These are phyloP conservation scores for Xylaria castorea DNA, from an alignment of 495 filamentous ascomycete species.

Conservation along the genomic window DNA sequence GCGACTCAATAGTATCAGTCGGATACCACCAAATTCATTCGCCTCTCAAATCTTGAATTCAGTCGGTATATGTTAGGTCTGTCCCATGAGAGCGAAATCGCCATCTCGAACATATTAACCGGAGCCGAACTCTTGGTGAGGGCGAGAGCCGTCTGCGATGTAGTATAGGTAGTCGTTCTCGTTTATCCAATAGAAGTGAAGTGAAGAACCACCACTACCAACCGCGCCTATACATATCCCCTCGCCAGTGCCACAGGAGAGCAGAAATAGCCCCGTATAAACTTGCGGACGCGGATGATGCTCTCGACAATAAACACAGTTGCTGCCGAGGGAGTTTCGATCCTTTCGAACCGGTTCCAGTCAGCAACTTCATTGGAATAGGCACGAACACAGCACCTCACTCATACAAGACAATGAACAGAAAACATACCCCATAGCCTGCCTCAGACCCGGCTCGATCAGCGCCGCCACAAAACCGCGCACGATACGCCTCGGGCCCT, in stretches of 20 bases:
- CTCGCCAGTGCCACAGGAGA: neutral
- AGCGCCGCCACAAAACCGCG: neutral
- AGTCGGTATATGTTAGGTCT: neutral
- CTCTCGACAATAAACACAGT: neutral
- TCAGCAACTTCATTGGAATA: too few species aligned
- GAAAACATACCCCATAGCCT: slow-evolving; percentile 14
- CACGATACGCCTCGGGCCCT: neutral
- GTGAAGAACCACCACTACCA: neutral
- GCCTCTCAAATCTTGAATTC: too few species aligned
- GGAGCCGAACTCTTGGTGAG: neutral
- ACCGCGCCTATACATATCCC: neutral
- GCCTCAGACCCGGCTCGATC: slow-evolving; percentile 5
- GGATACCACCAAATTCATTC: too few species aligned
- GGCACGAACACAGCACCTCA: neutral
- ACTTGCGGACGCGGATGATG: neutral
- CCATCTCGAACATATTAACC: neutral
- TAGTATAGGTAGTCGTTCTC: neutral
- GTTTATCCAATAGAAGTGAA: neutral
- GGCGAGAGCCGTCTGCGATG: neutral
- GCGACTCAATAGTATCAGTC: neutral
- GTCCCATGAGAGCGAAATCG: too few species aligned
- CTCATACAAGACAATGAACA: neutral
- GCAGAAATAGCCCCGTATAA: neutral
- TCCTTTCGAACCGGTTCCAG: neutral
- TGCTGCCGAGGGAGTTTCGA: neutral